Percentiles rank a stretch among this genome's conserved stretches.
Evolutionary conservation across 768 basidiomycete species (phyloP).

Genomic region (Auricularia cornea): DNA sequence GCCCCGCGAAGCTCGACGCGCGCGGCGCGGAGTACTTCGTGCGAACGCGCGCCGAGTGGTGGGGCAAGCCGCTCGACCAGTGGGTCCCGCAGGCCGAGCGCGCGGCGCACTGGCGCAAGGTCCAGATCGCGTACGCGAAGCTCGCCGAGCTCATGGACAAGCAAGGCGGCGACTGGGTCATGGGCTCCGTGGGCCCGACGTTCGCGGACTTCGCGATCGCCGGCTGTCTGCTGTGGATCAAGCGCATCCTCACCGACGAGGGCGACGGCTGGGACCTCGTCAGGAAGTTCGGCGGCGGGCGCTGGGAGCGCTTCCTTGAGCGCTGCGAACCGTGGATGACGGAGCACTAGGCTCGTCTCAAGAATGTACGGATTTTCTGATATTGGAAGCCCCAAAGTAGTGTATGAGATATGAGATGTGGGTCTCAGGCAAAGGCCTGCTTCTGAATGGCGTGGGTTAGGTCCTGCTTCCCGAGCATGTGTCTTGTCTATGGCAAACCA

Average conservation of each 20-base stretch:
- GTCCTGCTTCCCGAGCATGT: no score
- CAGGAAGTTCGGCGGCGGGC: conserved; percentile 29
- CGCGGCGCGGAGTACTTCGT: not conserved
- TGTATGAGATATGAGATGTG: no score
- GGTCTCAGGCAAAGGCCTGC: no score
- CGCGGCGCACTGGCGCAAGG: conserved; percentile 12
- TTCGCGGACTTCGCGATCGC: conserved; percentile 37
- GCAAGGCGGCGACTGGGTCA: conserved; percentile 22
- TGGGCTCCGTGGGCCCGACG: conserved; percentile 25
- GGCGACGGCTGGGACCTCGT: conserved; percentile 37
- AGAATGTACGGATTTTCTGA: no score
- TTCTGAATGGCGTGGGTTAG: no score
- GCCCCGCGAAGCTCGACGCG: not conserved
- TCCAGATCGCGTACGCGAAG: conserved; percentile 8
- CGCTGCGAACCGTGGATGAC: conserved; percentile 2
- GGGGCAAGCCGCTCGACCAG: not conserved
- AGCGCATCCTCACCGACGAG: conserved; percentile 27
- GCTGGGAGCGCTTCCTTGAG: conserved; percentile 8
- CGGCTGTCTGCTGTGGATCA: conserved; percentile 23
- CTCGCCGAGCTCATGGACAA: conserved; percentile 18
- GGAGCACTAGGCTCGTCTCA: not conserved
- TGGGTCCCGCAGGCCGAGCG: conserved; percentile 18
- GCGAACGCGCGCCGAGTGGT: not conserved
- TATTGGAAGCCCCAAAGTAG: no score
- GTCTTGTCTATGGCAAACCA: no score